Evolutionary conservation across 2,329 filamentous ascomycete species (phyloP).

Genomic region (Phialocephala subalpina): DNA sequence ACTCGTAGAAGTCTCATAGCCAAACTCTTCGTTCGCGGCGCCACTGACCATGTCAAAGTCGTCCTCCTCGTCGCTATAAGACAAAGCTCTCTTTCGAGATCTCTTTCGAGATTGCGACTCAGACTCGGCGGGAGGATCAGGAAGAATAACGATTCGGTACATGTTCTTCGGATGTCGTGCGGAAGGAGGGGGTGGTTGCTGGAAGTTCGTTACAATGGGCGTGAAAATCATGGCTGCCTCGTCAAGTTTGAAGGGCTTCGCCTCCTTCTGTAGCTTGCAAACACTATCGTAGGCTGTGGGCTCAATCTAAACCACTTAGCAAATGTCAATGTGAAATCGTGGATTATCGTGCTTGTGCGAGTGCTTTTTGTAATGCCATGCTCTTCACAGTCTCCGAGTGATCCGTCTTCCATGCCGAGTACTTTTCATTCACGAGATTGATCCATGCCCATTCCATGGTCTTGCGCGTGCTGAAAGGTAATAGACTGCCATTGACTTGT

Average conservation of each 20-base stretch:
- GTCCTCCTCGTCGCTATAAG: neutral
- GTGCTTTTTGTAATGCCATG: neutral
- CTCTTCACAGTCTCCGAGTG: neutral
- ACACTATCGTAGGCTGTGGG: neutral
- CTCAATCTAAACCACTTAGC: conserved; percentile 1
- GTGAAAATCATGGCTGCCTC: neutral
- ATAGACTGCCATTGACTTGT: neutral
- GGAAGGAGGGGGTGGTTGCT: neutral
- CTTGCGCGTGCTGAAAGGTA: neutral
- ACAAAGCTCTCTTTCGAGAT: neutral
- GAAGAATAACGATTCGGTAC: neutral
- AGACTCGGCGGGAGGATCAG: neutral
- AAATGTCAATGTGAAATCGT: neutral
- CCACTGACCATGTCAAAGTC: neutral
- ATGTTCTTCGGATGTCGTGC: neutral
- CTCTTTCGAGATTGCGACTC: neutral
- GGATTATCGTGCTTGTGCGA: neutral
- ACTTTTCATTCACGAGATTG: neutral
- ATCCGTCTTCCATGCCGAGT: neutral
- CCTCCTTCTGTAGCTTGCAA: neutral
- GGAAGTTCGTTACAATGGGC: neutral
- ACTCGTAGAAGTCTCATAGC: neutral
- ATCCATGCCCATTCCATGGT: neutral
- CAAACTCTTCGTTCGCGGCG: neutral
- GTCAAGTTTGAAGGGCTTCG: neutral